Evolutionary conservation across 2,329 filamentous ascomycete species (phyloP), one percentile per base, ranked within the genome.

Genomic region (Pseudogymnoascus verrucosus): DNA sequence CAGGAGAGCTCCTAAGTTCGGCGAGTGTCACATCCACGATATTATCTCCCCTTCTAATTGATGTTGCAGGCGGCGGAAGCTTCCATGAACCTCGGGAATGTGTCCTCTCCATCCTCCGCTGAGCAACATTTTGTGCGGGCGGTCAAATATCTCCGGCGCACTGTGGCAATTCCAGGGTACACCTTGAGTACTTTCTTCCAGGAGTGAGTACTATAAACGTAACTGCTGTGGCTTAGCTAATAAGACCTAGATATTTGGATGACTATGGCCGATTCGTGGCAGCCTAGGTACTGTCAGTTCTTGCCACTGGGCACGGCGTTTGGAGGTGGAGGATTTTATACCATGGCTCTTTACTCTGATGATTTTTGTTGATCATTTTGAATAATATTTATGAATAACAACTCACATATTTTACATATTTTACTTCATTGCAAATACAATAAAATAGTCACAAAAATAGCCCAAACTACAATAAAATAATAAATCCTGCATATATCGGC

Each of bases 51-150:
- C 19, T 60, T 31, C 44, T 36, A 19, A 31, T 31, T 42, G 16
- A 59, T 65, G 19, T 16, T 37, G 37, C 65, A 81, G 78, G 76
- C 80, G 36, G 80, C 80, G 19, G 80, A 83, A 72, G 78, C 80
- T 36, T 77, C 77, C 64, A 82, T 82, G 77, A 81, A 78, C 62
- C 69, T 83, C 14, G 80, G 80, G 12, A 83, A 82, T 63, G 79
- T 80, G 1, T 79, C 78, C 3, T 77, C 76, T 21, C 70, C 76
- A 6, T 75, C 77, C 36, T 69, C 71, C 40, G 80, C 80, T 64
- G 74, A 78, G 66, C 71, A 71, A 12, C 75, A 79, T 62, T 83
- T 81, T 65, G 71, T 72, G 16, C 73, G 77, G 68, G 81, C 81
- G 0, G 70, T 83, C 57, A 70, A 70, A 40, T 78, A 80, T 69